These are phyloP conservation scores for Macadamia tetraphylla DNA, from an alignment of 164 flowering plant species.

Conservation along the genomic window DNA sequence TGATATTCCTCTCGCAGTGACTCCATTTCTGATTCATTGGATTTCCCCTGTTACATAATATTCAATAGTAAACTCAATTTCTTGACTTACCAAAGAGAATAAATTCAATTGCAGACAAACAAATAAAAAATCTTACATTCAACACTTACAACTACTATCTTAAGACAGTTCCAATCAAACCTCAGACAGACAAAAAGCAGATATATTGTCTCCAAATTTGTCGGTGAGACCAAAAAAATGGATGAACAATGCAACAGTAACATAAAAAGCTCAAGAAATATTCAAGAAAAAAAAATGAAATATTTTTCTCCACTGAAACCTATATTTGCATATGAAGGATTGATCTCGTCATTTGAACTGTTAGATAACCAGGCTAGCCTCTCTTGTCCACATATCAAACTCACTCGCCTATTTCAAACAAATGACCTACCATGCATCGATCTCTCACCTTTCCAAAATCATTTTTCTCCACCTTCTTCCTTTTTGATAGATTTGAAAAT, in stretches of 20 bases:
- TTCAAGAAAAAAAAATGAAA: not conserved
- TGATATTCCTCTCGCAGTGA: constrained; percentile 91
- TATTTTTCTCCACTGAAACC: too few relatives aligned
- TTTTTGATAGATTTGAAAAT: too few relatives aligned
- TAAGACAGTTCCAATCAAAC: not conserved
- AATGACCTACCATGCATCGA: too few relatives aligned
- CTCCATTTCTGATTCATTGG: constrained; percentile 80
- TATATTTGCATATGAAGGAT: too few relatives aligned
- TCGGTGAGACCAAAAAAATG: not conserved
- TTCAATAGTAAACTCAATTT: not conserved
- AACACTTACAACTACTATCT: not conserved
- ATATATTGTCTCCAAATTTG: not conserved
- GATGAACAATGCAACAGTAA: not conserved
- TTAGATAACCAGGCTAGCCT: too few relatives aligned
- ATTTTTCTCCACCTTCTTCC: too few relatives aligned
- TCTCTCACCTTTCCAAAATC: too few relatives aligned
- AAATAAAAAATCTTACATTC: not conserved
- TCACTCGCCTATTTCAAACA: too few relatives aligned
- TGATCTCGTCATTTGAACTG: too few relatives aligned
- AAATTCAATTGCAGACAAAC: constrained; percentile 9
- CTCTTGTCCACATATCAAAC: too few relatives aligned
- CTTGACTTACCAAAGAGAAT: too few relatives aligned
- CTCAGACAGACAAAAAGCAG: not conserved
- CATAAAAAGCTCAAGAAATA: not conserved
- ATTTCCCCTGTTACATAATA: constrained; percentile 55